A percentile compares a stretch with the other conserved stretches of the same genome.
phyloP scores from a whole-genome alignment of 2,329 filamentous ascomycete species.

The Fusarium brevicatenulatum region DNA sequence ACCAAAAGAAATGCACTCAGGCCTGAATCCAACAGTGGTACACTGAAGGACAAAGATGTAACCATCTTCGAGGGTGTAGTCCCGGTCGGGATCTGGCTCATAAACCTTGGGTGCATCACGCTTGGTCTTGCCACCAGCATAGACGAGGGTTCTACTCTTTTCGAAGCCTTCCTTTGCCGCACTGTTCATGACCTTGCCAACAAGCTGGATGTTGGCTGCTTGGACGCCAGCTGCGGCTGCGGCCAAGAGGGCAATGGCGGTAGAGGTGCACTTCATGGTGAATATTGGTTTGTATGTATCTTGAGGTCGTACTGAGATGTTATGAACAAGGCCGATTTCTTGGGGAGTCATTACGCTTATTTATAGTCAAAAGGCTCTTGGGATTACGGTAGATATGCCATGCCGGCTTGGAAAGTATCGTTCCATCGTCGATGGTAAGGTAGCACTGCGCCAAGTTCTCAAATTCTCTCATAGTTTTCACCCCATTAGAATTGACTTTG shows the following conservation, averaged over 20 bases:
- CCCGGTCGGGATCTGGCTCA: neutral
- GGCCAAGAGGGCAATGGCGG: neutral
- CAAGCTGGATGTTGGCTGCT: neutral
- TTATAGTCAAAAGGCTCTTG: neutral
- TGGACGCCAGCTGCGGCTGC: neutral
- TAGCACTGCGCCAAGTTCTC: neutral
- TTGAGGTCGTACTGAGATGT: neutral
- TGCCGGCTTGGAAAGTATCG: neutral
- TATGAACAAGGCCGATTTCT: neutral
- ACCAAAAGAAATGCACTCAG: neutral
- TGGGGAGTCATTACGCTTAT: neutral
- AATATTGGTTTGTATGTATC: neutral
- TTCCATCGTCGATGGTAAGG: neutral
- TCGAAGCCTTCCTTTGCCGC: neutral
- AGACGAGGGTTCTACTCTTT: neutral
- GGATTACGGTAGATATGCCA: accelerated
- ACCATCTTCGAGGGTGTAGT: neutral
- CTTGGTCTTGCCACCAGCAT: neutral
- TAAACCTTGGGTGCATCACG: neutral
- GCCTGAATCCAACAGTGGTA: neutral
- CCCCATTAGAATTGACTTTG: neutral
- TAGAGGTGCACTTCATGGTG: neutral
- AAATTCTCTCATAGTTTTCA: neutral
- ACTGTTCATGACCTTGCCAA: neutral
- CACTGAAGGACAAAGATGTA: neutral